Percentiles rank a stretch among this genome's conserved stretches.
These are phyloP conservation scores for Rhodomyrtus tomentosa DNA, from an alignment of 345 rosid species.

Conservation along the genomic window DNA sequence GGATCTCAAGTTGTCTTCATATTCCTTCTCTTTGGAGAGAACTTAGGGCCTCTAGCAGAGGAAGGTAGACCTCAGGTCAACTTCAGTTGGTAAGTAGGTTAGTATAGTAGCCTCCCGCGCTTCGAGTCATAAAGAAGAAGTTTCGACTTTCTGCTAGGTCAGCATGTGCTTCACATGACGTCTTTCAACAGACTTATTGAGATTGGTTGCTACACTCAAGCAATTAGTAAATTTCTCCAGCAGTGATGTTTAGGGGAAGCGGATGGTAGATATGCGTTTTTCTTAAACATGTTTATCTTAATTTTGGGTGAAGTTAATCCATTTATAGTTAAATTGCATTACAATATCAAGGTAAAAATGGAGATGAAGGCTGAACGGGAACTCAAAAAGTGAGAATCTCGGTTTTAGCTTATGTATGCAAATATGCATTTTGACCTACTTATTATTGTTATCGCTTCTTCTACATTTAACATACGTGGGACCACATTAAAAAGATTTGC, in stretches of 20 bases:
- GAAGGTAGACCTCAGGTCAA: too few species aligned
- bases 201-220: background rate
- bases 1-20: too few species aligned
- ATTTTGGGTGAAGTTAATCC: background rate
- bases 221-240: too few species aligned
- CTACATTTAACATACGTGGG: background rate
- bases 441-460: background rate
- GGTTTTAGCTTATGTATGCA: background rate
- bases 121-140: too few species aligned
- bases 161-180: too few species aligned
- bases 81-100: too few species aligned
- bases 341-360: background rate
- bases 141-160: too few species aligned
- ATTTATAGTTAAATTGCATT: background rate
- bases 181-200: too few species aligned
- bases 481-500: background rate
- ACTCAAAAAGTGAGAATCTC: background rate
- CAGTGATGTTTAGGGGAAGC: background rate
- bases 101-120: too few species aligned
- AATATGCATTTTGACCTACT: background rate
- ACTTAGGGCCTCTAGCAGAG: too few species aligned
- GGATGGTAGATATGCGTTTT: background rate
- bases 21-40: too few species aligned
- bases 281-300: background rate
- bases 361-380: background rate